These are phyloP conservation scores for Nepenthes mirabilis DNA, from an alignment of 148 eudicot species.

Conservation along the genomic window DNA sequence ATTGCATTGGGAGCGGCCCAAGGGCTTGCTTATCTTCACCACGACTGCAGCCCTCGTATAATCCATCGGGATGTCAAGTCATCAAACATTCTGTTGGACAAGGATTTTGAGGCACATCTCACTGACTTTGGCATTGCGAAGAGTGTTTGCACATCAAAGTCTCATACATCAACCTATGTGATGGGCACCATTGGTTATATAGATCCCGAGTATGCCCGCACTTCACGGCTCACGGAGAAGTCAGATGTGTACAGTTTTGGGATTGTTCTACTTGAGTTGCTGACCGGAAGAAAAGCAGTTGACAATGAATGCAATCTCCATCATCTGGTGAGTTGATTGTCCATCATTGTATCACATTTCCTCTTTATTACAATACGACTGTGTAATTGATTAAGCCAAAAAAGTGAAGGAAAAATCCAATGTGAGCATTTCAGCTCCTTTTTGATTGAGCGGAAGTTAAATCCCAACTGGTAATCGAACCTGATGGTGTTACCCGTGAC, in stretches of 20 bases:
- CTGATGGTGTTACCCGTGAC: no score
- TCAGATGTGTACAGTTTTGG: constrained; percentile 98
- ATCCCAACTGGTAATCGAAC: no score
- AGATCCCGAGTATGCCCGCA: constrained; percentile 97
- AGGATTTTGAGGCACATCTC: constrained; percentile 86
- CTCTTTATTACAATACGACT: background rate
- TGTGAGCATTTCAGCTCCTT: no score
- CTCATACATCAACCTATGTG: constrained; percentile 83
- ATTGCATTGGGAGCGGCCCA: constrained; percentile 91
- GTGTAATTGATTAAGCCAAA: no score
- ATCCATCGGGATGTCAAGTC: constrained; percentile 96
- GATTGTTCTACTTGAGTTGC: constrained; percentile 79
- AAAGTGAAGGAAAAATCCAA: no score
- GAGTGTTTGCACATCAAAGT: constrained; percentile 60
- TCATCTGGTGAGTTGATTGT: constrained; percentile 56
- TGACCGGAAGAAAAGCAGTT: constrained; percentile 90
- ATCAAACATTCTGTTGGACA: constrained; percentile 85
- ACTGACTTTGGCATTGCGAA: constrained; percentile 98
- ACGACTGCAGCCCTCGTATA: constrained; percentile 91
- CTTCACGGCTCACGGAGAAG: constrained; percentile 93
- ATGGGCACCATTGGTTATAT: constrained; percentile 98
- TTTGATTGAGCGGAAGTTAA: no score
- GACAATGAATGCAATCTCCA: constrained; percentile 93
- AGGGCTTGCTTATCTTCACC: constrained; percentile 98
- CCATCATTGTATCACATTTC: background rate